Conservation (phyloP, 2,329 filamentous ascomycete species). For the Colletotrichum gigasporum region DNA sequence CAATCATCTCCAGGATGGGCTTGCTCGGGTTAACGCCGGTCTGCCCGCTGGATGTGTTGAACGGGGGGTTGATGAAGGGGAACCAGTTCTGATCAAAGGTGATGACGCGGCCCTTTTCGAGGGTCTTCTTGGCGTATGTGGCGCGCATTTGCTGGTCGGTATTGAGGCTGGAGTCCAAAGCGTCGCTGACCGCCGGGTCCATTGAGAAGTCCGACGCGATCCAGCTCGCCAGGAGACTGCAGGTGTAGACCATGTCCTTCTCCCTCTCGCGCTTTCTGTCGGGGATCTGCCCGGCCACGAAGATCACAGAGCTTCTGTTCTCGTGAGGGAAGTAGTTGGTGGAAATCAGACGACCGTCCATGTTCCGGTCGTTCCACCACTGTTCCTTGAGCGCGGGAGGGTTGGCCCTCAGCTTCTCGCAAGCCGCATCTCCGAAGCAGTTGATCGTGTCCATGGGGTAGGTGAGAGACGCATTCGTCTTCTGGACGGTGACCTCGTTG, state of each 20-base stretch:
- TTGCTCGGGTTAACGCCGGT: no score
- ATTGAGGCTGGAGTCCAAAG: not conserved
- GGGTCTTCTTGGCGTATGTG: not conserved
- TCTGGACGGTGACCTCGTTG: not conserved
- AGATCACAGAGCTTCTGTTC: not conserved
- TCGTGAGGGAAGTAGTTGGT: not conserved
- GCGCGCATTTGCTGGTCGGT: not conserved
- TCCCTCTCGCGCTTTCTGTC: not conserved
- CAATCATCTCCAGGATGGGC: no score
- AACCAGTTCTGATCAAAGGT: not conserved
- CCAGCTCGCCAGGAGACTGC: slow-evolving; percentile 3
- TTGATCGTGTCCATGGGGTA: not conserved
- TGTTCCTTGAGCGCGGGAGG: not conserved
- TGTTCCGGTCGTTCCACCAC: not conserved
- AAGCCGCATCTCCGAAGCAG: not conserved
- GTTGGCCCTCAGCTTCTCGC: not conserved
- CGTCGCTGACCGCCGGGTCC: not conserved
- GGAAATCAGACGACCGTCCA: not conserved
- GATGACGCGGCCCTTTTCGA: not conserved
- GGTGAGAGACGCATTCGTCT: not conserved
- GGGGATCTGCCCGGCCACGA: not conserved
- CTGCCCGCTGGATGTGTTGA: not conserved
- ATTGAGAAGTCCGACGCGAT: not conserved
- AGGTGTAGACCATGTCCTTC: not conserved
- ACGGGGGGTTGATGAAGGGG: not conserved